Evolutionary conservation across 768 basidiomycete genomes (phyloP), one percentile per base, ranked within the genome.

Genomic region (Mycena indigotica): DNA sequence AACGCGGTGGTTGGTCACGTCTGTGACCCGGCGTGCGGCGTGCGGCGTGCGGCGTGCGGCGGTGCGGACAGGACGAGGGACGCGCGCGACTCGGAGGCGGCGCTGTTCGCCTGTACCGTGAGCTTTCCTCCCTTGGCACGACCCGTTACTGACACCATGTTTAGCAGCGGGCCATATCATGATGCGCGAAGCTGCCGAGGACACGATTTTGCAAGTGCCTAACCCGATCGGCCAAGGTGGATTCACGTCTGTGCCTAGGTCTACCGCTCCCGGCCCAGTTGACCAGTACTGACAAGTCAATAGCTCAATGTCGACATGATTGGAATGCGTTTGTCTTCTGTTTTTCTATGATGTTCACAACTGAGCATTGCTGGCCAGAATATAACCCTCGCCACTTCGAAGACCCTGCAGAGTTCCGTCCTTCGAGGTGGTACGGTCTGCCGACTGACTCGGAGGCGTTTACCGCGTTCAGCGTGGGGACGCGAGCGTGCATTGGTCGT

Each of bases 351-450:
- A 51, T 13, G 21, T 35, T 48, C 24, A 51, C n/a, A n/a, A 50
- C 29, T 16, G 49, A 29, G 21, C n/a, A n/a, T n/a, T 15, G 3
- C 41, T 28, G 21, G 35, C n/a, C 49, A 83, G 81, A 80, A 67
- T 77, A 80, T 64, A 83, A 83, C 56, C 73, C 80, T 2, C 71
- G 78, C 15, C 79, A 81, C 62, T 82, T 79, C 56, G 73, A 79
- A 2, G 73, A 80, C 10, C 81, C 82, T 1, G 67, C 76, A n/a
- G 67, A 72, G 50, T 83, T 72, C 71, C 76, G 72, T 49, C 83
- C 82, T 1, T 81, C 80, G 1, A 70, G 83, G 38, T 84, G 82
- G 82, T 71, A 80, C 49, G 77, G 73, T 3, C 60, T 76, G 17
- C 63, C 74, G 1, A 70, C 62, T 23, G 80, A 79, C 5, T 78